Evolutionary conservation across 768 basidiomycete genomes (phyloP).

Genomic region (Suillus lakei): DNA sequence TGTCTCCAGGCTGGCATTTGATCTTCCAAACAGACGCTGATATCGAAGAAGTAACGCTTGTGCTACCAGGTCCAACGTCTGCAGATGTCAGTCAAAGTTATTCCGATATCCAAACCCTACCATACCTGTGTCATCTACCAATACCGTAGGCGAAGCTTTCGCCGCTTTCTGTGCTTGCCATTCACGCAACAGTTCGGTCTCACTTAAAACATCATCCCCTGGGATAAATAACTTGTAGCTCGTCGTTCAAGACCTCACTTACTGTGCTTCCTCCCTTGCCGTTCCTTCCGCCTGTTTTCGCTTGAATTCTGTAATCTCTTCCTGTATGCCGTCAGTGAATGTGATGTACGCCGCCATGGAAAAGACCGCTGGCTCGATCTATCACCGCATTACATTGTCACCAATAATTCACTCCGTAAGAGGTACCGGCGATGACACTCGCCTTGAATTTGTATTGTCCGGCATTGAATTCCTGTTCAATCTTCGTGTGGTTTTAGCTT

Average conservation of each 20-base stretch:
- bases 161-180: slow-evolving; percentile 43
- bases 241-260: slow-evolving; percentile 11
- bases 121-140: background rate
- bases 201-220: slow-evolving; percentile 36
- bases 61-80: slow-evolving; percentile 10
- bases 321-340: slow-evolving; percentile 46
- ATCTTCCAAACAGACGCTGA: slow-evolving; percentile 48
- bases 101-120: background rate
- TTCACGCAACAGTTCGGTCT: slow-evolving; percentile 44
- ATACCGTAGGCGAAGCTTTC: background rate
- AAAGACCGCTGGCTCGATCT: slow-evolving; percentile 57
- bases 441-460: slow-evolving; percentile 60
- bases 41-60: slow-evolving; percentile 17
- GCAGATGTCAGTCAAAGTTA: background rate
- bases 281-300: slow-evolving; percentile 43
- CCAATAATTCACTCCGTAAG: slow-evolving; percentile 19
- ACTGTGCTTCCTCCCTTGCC: slow-evolving; percentile 46
- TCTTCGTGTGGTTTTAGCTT: slow-evolving; percentile 32
- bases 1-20: slow-evolving; percentile 45
- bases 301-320: slow-evolving; percentile 48
- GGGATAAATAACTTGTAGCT: background rate
- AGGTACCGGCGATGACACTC: background rate
- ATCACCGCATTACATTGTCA: slow-evolving; percentile 16
- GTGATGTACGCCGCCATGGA: slow-evolving; percentile 54
- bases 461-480: slow-evolving; percentile 55